Base-by-base conservation (phyloP, 2,329 filamentous ascomycete species). In the Cytospora chrysosperma region DNA sequence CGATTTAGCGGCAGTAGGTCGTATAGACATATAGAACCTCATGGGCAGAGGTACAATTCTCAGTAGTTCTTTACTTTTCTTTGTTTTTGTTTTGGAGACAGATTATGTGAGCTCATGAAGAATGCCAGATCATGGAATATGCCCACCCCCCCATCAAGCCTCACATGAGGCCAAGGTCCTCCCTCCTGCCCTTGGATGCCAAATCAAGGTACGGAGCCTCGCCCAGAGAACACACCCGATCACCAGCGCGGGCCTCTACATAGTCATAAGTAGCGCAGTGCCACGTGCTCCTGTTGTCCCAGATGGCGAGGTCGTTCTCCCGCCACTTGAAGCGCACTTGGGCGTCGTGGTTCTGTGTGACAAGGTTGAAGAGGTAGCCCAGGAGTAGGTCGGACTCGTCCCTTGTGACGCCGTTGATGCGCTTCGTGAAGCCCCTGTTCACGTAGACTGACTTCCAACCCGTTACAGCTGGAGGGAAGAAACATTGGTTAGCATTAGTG, bases 211-310 rank as follows among this genome's bases (percentile, higher is more conserved):
- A 80, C 0, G 78, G 78, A 10, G 75, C 76, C 70, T 80, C 78
- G 17, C 78, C 78, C 47, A 80, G 64, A 30, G 75, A 77, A 43
- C 73, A 75, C 0, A 79, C 78, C 0, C 78, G 71, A 61, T 80
- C 75, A 4, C 78, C 78, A n/a, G 73, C 72, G 4, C 78, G 71
- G 1, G 76, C 76, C 8, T 75, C 77, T 4, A 69, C 76, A 15
- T 88, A 89, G 67, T 90, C 88, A 66, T 84, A 87, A 0, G 85
- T 89, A 0, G 85, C 86, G 43, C 81, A 78, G 65, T 82, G 79
- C 67, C 75, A 78, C 13, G 76, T 81, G 32, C 74, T 79, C 57
- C 80, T 74, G 69, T 90, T 90, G 70, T 90, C 87, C 88, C 88
- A 90, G 67, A 90, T 87, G 1, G 85, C 83, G 5, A 81, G 70